Evolutionary conservation across 164 flowering plant genomes (phyloP), one percentile per base, ranked within the genome.

Genomic region (Magnolia changhungtana): DNA sequence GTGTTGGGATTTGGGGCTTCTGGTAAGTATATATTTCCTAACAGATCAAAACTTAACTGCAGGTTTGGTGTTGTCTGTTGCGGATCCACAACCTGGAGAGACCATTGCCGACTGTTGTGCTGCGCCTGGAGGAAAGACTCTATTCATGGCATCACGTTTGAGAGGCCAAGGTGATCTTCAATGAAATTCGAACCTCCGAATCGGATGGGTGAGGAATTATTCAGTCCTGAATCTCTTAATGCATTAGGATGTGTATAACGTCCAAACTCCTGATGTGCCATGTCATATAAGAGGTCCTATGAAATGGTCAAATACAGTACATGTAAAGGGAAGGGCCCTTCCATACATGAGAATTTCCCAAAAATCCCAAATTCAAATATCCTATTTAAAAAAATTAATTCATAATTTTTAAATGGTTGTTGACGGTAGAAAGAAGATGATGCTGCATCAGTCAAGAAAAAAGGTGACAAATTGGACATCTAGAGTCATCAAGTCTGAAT

Each of bases 51-150:
- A 50, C n/a, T 50, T 70, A 31, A 24, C 23, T 75, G 63, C 90
- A 92, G 98, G 98, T 75, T 66, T 95, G 78, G 87, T 91, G 66
- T 97, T 92, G 74, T 89, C 93, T 80, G 81, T 95, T 79, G 84
- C 90, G 75, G 90, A 95, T 79, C 97, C 98, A 81, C 90, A 86
- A 72, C 96, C 94, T 49, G 96, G 95, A 71, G 96, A 95, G 49
- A 83, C 78, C 78, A 87, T 95, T 67, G 67, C 91, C 72, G 97
- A 95, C 77, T 93, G 96, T 74, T 95, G 97, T 87, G 98, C 98
- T 83, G 97, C 98, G 77, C 97, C 98, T 65, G 97, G 98, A 76
- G 98, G 98, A 81, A 95, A 95, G 89, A 92, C 97, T 23, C 89
- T 95, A 74, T 91, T 87, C 84, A 90, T 92, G 94, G 98, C 97